Evolutionary conservation across 768 basidiomycete genomes (phyloP).

Genomic region (Sarcodon aspratus): DNA sequence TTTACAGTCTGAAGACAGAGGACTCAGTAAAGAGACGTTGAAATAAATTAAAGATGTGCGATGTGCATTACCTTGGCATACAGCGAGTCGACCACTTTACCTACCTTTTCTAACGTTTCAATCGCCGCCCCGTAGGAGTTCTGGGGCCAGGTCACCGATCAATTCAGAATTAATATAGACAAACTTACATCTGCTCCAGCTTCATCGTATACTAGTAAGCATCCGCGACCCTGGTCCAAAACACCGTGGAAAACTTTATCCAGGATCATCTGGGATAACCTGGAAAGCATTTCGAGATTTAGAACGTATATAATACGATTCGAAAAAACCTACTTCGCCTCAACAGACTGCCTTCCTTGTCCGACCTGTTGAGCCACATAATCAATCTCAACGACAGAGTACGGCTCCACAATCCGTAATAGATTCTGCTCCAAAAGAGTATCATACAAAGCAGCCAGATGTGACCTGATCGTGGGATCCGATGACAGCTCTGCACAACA

Average conservation of each 20-base stretch:
- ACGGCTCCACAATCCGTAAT: constrained; percentile 91
- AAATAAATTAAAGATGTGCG: background rate
- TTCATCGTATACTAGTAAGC: constrained; percentile 84
- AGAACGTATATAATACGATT: background rate
- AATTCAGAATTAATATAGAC: constrained; percentile 1
- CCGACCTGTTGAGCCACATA: constrained; percentile 83
- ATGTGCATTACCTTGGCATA: constrained; percentile 60
- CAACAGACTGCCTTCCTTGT: constrained; percentile 79
- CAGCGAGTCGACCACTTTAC: constrained; percentile 88
- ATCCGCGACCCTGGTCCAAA: constrained; percentile 91
- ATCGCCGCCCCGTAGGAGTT: constrained; percentile 84
- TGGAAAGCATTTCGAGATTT: constrained; percentile 17
- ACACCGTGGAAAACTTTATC: constrained; percentile 93
- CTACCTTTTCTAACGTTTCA: constrained; percentile 80
- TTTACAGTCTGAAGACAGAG: too few relatives aligned
- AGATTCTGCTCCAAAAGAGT: constrained; percentile 94
- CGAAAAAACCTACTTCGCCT: constrained; percentile 61
- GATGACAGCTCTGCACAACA: constrained; percentile 69
- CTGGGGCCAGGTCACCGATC: constrained; percentile 25
- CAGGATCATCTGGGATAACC: constrained; percentile 95
- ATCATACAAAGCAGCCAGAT: constrained; percentile 90
- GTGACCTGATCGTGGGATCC: constrained; percentile 91
- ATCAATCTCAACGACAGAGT: constrained; percentile 83
- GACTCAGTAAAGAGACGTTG: too few relatives aligned
- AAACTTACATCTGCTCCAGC: constrained; percentile 70